Base-by-base conservation (phyloP, 108 stramenopile species). In the Craspedostauros australis region DNA sequence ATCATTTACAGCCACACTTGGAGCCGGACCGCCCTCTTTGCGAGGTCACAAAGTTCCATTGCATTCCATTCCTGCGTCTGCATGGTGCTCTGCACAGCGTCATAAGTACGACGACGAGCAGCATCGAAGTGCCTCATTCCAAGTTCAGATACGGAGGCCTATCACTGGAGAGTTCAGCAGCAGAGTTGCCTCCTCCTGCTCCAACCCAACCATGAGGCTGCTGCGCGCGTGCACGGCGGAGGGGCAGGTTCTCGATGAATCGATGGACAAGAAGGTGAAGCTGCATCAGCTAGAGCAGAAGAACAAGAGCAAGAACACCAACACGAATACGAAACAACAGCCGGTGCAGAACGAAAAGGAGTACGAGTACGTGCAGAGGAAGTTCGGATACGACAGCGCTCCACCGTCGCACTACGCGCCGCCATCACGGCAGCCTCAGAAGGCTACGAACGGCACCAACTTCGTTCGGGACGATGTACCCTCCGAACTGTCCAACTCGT, bases 371-470 rank as follows among this genome's bases (percentile, higher is more conserved):
- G 37, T 62, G 16, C 60, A 38, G 29, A 29, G 41, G 9, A 41
- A 51, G 28, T 28, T 30, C 44, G 60, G 60, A 1, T 62, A 31
- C 28, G 60, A 62, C 40, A 51, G 44, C 22, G 42, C 40, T 30
- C 60, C 60, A 6, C 60, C 60, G 1, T 62, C 60, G n/a, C 39
- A 37, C 20, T 43, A 48, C 9, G 60, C 44, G n/a, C n/a, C n/a
- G n/a, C n/a, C n/a, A n/a, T n/a, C n/a, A n/a, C n/a, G n/a, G n/a
- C n/a, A n/a, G n/a, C n/a, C n/a, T n/a, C n/a, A n/a, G n/a, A n/a
- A n/a, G n/a, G n/a, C n/a, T n/a, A n/a, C n/a, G n/a, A n/a, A n/a
- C n/a, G n/a, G n/a, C n/a, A n/a, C n/a, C n/a, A n/a, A n/a, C n/a
- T n/a, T n/a, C n/a, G n/a, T n/a, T n/a, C n/a, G n/a, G n/a, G n/a